Conservation (phyloP, 2,329 filamentous ascomycete genomes). For the Aspergillus fijiensis region DNA sequence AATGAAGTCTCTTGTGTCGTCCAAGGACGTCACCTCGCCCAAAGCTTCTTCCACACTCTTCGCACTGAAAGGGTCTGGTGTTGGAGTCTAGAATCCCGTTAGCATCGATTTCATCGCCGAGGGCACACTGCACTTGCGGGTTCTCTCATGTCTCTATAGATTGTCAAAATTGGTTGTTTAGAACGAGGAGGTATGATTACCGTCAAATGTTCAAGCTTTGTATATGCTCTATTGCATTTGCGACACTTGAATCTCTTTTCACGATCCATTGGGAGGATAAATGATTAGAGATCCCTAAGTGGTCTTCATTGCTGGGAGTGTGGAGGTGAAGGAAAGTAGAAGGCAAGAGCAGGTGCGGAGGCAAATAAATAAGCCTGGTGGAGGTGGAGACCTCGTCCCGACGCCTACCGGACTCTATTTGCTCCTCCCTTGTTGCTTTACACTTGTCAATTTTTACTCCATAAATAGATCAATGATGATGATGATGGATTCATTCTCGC, state of each 20-base stretch:
- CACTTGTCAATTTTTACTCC: too few species aligned
- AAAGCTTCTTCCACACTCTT: conserved; percentile 20
- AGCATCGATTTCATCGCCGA: neutral
- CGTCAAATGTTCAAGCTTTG: conserved; percentile 21
- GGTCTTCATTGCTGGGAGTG: too few species aligned
- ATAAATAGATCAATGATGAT: too few species aligned
- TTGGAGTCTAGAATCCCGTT: conserved; percentile 15
- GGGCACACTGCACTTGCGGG: neutral
- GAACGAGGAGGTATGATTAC: conserved; percentile 2
- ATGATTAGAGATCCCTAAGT: too few species aligned
- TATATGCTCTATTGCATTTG: conserved; percentile 18
- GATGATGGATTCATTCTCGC: too few species aligned
- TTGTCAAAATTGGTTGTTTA: neutral
- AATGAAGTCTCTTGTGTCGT: conserved; percentile 21
- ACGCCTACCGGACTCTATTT: neutral
- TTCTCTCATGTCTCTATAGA: conserved; percentile 6
- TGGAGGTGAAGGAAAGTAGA: neutral
- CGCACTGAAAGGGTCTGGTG: conserved; percentile 21
- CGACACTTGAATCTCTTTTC: conserved; percentile 16
- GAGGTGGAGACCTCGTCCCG: neutral
- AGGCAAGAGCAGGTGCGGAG: too few species aligned
- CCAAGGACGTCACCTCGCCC: conserved; percentile 24
- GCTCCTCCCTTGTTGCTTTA: too few species aligned
- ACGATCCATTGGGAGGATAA: neutral
- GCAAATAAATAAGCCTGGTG: too few species aligned